Evolutionary conservation across 345 rosid genomes (phyloP), one percentile per base, ranked within the genome.

Genomic region (Populus tremula): DNA sequence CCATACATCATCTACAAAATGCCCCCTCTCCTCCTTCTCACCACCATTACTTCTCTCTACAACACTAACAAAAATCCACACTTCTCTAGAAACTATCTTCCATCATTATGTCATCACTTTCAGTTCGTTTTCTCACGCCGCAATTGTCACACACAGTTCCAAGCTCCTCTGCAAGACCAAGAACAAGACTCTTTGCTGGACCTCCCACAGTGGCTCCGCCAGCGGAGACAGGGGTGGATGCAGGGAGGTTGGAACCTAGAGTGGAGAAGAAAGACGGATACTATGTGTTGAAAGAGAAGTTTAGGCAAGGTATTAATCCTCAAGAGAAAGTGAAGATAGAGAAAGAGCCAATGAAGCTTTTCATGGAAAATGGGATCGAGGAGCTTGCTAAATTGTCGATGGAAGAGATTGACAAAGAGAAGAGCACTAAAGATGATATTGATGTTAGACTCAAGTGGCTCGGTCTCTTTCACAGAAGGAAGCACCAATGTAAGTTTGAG

Each of bases 401-500:
- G 86, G 99, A 92, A 75, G 96, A 95, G 76, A 77, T 92, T 74
- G 98, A 93, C 67, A 73, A 82, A 67, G 79, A 50, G 13, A 93
- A 95, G 82, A 27, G n/a, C 65, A 83, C 84, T 0, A 95, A 92
- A 75, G 97, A 90, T 41, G 98, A 93, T 73, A 74, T 93, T 78
- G 99, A 95, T 78, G 92, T 93, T 75, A 85, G 99, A 76, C 98
- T 95, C 76, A 95, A 95, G 78, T 95, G 99, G 98, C 98, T 95
- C 82, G 99, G 99, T 80, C 84, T 95, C 77, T 92, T 95, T 68
- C 99, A 93, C 78, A 87, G 99, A 76, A 85, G 99, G 72, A 95
- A 95, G 85, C 96, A 91, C 78, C 93, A 87, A 0, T 90, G 99
- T 95, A 83, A 85, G 97, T 17, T 56, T 56, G 63, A 56, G 54